Evolutionary conservation across 305 asterid genomes (phyloP).

Genomic region (Fraxinus floribunda): DNA sequence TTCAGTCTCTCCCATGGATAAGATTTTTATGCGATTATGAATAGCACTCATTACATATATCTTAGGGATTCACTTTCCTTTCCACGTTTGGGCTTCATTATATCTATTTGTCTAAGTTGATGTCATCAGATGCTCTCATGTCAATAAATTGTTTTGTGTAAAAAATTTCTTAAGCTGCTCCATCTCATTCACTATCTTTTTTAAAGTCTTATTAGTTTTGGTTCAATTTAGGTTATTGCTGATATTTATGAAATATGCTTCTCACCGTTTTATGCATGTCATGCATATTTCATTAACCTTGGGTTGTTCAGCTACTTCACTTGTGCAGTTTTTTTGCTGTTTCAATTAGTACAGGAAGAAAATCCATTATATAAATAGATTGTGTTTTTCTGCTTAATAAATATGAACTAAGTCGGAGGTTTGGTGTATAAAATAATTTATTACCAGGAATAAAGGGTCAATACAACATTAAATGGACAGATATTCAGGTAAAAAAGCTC

Average conservation of each 20-base stretch:
- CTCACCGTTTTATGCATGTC: background rate
- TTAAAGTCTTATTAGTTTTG: background rate
- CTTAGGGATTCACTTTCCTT: slow-evolving; percentile 8
- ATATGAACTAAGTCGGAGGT: background rate
- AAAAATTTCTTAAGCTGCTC: background rate
- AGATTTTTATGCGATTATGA: background rate
- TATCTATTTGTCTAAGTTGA: background rate
- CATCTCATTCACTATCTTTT: background rate
- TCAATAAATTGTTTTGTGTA: background rate
- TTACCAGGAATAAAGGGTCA: slow-evolving; percentile 26
- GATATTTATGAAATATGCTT: background rate
- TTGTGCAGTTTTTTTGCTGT: background rate
- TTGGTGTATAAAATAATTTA: background rate
- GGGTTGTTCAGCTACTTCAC: background rate
- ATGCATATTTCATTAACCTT: background rate
- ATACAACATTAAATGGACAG: slow-evolving; percentile 41
- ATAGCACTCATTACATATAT: background rate
- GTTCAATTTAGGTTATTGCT: background rate
- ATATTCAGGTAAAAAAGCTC: slow-evolving; percentile 44
- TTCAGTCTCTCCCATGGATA: background rate
- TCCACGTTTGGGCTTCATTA: background rate
- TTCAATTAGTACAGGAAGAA: background rate
- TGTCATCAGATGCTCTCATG: background rate
- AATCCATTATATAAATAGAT: background rate
- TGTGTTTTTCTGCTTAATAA: background rate